phyloP scores from a whole-genome alignment of 208 protist species.

The Trypanosoma vivax region DNA sequence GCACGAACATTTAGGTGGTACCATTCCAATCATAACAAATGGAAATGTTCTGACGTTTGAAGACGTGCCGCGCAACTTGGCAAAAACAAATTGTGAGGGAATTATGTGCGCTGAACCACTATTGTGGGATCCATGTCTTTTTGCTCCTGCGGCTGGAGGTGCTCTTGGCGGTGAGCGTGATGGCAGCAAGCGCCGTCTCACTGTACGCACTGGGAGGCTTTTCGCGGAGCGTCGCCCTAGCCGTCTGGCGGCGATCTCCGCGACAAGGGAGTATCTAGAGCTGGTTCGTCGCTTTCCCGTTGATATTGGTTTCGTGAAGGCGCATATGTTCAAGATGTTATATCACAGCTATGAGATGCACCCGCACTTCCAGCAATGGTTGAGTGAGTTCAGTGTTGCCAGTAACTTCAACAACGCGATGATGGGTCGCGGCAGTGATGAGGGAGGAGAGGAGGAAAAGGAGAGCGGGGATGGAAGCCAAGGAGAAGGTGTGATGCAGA shows the following conservation, averaged over 20 bases:
- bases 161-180: conserved; percentile 3
- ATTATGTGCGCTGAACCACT: conserved; percentile 88
- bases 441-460: not conserved
- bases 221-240: conserved; percentile 13
- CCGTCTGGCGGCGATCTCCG: conserved; percentile 40
- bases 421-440: not conserved
- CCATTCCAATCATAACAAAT: conserved; percentile 83
- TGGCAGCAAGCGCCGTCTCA: conserved; percentile 12
- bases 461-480: not conserved
- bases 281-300: conserved; percentile 45
- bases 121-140: conserved; percentile 79
- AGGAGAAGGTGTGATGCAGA: not conserved
- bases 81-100: conserved; percentile 51
- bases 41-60: conserved; percentile 73
- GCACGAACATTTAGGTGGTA: conserved; percentile 25
- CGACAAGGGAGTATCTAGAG: conserved; percentile 49
- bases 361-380: conserved; percentile 27
- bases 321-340: conserved; percentile 86
- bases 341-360: conserved; percentile 78
- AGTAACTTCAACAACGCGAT: conserved; percentile 1
- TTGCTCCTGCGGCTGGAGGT: conserved; percentile 25
- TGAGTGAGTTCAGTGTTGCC: conserved; percentile 29
- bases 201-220: conserved; percentile 22
- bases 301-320: conserved; percentile 72
- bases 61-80: conserved; percentile 53